Conservation (phyloP, 805 yeast genomes). For the Sugiyamaella mastotermitis region DNA sequence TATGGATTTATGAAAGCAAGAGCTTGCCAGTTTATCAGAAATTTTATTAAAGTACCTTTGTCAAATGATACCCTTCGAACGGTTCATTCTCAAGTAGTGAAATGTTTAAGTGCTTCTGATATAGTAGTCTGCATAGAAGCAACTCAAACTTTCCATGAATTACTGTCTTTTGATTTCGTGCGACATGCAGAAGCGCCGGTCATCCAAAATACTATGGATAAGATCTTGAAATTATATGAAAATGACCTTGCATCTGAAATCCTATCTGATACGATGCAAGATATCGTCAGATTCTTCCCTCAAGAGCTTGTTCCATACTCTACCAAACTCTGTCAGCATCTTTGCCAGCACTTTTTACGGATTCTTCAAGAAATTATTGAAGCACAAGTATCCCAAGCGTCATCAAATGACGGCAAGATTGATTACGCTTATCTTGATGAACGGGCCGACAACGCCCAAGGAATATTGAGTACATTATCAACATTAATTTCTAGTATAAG, state of each 20-base stretch:
- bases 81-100: slow-evolving; percentile 31
- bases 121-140: slow-evolving; percentile 76
- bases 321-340: slow-evolving; percentile 45
- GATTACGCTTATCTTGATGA: slow-evolving; percentile 45
- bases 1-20: slow-evolving; percentile 61
- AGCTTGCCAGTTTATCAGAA: slow-evolving; percentile 42
- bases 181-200: slow-evolving; percentile 57
- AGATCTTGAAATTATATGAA: slow-evolving; percentile 56
- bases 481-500: slow-evolving; percentile 78
- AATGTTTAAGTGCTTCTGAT: slow-evolving; percentile 40
- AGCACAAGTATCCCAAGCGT: slow-evolving; percentile 8
- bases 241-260: slow-evolving; percentile 81
- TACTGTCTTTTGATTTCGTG: slow-evolving; percentile 56
- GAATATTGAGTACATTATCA: slow-evolving; percentile 71
- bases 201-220: slow-evolving; percentile 75
- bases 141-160: slow-evolving; percentile 79
- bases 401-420: slow-evolving; percentile 7
- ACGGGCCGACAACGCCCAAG: slow-evolving; percentile 73
- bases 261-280: slow-evolving; percentile 85
- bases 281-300: slow-evolving; percentile 80
- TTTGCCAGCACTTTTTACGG: slow-evolving; percentile 65
- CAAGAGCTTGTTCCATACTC: slow-evolving; percentile 91
- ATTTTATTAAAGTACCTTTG: slow-evolving; percentile 56
- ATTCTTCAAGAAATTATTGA: slow-evolving; percentile 33
- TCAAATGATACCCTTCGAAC: slow-evolving; percentile 59